These are phyloP conservation scores for Porcisia deanei DNA, from an alignment of 208 protist species.

Conservation along the genomic window DNA sequence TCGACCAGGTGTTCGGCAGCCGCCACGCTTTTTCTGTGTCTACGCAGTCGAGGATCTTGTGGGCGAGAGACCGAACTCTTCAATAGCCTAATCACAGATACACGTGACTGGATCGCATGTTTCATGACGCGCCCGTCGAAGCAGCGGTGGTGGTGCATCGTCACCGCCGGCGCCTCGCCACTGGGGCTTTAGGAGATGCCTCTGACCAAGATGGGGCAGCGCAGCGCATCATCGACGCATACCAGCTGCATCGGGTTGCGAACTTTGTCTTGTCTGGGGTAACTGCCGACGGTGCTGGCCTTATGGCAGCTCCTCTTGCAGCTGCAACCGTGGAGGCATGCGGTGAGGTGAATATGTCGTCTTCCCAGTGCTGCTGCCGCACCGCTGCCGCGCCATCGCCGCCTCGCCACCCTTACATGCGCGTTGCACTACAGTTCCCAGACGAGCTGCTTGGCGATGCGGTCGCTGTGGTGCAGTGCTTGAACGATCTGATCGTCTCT, in stretches of 20 bases:
- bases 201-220: slow-evolving; percentile 1
- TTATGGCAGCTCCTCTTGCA: background rate
- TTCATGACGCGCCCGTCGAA: slow-evolving; percentile 66
- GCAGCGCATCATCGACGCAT: slow-evolving; percentile 16
- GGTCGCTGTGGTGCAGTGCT: slow-evolving; percentile 49
- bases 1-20: background rate
- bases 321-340: background rate
- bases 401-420: slow-evolving; percentile 7
- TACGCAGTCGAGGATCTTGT: background rate
- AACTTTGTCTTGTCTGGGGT: slow-evolving; percentile 27
- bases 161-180: slow-evolving; percentile 11
- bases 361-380: background rate
- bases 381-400: background rate
- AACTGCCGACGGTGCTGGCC: background rate
- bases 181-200: background rate
- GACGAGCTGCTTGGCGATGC: slow-evolving; percentile 83
- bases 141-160: slow-evolving; percentile 52
- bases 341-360: background rate
- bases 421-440: slow-evolving; percentile 89
- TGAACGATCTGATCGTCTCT: slow-evolving; percentile 42
- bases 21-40: background rate
- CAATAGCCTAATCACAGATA: background rate
- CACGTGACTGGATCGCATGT: slow-evolving; percentile 40
- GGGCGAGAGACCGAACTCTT: background rate
- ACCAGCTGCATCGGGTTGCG: slow-evolving; percentile 33